Base-by-base conservation (phyloP, 164 flowering plant species). In the Stephania cephalantha region DNA sequence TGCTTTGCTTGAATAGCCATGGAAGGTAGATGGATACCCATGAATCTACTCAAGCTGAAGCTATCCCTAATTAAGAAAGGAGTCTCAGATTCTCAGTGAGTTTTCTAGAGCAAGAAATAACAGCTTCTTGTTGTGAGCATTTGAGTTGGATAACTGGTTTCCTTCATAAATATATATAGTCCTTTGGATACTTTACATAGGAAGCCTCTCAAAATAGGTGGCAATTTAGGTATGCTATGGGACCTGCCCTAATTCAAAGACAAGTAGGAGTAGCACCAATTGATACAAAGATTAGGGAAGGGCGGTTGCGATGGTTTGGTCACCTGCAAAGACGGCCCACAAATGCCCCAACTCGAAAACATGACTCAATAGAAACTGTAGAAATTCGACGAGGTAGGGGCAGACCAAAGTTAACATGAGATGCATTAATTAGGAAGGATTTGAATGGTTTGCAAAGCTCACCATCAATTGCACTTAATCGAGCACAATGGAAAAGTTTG, bases 11-110 rank as follows among this genome's bases (percentile, higher is more conserved):
- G 78, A 70, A 61, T 53, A 70, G 55, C 73, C 74, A 20, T 77
- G n/a, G 75, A 70, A 30, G 73, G 82, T 52, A 82, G 29, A 61
- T 48, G 75, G 55, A 79, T 70, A 64, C 78, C 78, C 78, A 76
- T 76, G 71, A 6, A 30, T 68, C 4, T 9, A 10, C 55, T 50
- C 15, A 15, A 50, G 15, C 15, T 9, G 13, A 50, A 50, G 55
- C 55, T 9, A 9, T 10, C 55, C 55, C 55, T 10, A 25, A 25
- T 25, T 25, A 7, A 18, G 9, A 64, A 64, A 64, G 68, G 8
- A 35, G 29, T 13, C 70, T 68, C 45, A 68, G 25, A 25, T 25
- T 25, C 25, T 25, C 25, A 25, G 25, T 25, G 25, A 50, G 55
- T 10, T 4, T 50, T 50, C 4, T 50, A 50, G 55, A 11, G 15